These are phyloP conservation scores for Magnolia changhungtana DNA, from an alignment of 164 flowering plant species.

Conservation along the genomic window DNA sequence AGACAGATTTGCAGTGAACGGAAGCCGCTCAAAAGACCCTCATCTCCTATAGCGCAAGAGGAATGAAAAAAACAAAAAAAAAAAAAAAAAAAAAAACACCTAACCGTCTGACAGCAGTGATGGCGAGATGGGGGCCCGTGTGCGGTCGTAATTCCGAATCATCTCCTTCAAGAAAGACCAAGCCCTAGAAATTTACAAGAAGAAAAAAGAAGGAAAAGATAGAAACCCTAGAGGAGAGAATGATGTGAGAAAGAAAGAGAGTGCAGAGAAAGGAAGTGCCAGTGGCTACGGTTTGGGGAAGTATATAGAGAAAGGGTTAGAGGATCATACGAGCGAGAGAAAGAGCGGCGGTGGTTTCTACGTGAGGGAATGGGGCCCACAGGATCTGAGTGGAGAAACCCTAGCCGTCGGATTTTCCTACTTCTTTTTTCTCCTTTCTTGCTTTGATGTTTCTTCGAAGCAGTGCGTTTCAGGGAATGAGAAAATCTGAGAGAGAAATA, in stretches of 20 bases:
- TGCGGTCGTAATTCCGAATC: conserved; percentile 10
- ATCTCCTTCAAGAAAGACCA: conserved; percentile 11
- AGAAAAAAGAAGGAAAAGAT: conserved; percentile 1
- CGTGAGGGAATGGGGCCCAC: conserved; percentile 9
- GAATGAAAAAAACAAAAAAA: neutral
- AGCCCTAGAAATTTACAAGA: conserved; percentile 19
- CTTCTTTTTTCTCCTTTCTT: neutral
- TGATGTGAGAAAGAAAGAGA: conserved; percentile 14
- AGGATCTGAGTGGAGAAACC: conserved; percentile 26
- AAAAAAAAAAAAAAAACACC: neutral
- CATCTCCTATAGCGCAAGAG: conserved; percentile 21
- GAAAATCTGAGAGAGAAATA: neutral
- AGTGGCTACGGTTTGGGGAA: conserved; percentile 29
- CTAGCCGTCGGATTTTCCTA: conserved; percentile 31
- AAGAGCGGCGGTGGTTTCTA: conserved; percentile 2
- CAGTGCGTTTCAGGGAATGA: neutral
- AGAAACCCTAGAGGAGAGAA: neutral
- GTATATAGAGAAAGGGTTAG: neutral
- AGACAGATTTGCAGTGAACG: conserved; percentile 23
- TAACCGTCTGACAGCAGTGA: neutral
- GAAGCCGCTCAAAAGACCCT: conserved; percentile 35
- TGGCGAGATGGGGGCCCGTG: conserved; percentile 8
- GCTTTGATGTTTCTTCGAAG: neutral
- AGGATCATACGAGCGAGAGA: neutral
- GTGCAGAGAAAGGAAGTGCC: conserved; percentile 3